Evolutionary conservation across 345 rosid species (phyloP).

Genomic region (Atalantia buxifolia): DNA sequence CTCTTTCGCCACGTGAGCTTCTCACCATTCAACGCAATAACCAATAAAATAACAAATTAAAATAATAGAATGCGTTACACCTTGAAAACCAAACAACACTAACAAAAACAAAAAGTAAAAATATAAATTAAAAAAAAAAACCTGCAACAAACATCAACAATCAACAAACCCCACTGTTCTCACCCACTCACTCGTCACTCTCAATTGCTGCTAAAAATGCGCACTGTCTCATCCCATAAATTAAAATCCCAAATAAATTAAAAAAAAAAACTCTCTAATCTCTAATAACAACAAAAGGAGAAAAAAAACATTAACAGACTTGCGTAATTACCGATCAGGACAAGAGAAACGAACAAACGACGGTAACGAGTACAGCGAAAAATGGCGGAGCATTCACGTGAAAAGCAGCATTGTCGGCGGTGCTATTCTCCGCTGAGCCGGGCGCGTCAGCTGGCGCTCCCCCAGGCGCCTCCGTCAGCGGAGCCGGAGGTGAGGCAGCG

Average conservation of each 20-base stretch:
- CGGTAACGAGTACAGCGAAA: conserved; percentile 27
- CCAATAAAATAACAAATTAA: conserved; percentile 10
- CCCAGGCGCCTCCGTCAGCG: conserved; percentile 55
- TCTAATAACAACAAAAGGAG: background rate
- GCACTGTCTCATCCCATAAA: conserved; percentile 10
- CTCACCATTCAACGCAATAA: background rate
- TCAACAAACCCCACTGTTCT: background rate
- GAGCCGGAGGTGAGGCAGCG: conserved; percentile 85
- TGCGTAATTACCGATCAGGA: conserved; percentile 35
- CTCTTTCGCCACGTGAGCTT: conserved; percentile 13
- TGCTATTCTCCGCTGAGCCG: conserved; percentile 43
- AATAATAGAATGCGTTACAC: conserved; percentile 5
- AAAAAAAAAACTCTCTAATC: conserved; percentile 7
- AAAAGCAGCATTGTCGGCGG: conserved; percentile 38
- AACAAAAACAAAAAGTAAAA: background rate
- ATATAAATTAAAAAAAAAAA: background rate
- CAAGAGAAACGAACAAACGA: conserved; percentile 34
- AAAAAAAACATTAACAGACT: background rate
- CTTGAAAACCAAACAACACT: background rate
- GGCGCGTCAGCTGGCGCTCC: conserved; percentile 67
- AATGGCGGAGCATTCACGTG: conserved; percentile 41
- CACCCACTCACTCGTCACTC: background rate
- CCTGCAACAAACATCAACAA: background rate
- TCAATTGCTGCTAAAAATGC: background rate
- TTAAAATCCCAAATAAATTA: conserved; percentile 14